These are phyloP conservation scores for Grammothele lineata DNA, from an alignment of 768 basidiomycete species.

Conservation along the genomic window DNA sequence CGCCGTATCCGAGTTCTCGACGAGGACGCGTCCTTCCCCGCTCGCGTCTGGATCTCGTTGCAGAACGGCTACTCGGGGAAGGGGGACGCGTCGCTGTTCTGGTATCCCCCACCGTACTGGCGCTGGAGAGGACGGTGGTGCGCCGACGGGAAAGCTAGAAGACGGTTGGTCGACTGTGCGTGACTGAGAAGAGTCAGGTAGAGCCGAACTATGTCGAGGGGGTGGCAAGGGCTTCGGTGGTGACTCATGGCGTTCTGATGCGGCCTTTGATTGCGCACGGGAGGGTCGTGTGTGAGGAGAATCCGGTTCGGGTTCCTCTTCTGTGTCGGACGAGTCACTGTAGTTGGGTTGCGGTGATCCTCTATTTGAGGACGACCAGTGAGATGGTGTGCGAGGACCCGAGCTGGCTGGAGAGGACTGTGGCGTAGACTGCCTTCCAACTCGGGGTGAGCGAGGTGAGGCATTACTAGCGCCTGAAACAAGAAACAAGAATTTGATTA, in stretches of 20 bases:
- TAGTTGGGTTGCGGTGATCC: too few species aligned
- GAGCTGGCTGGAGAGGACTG: slow-evolving; percentile 3
- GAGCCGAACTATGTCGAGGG: too few species aligned
- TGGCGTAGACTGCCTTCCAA: neutral
- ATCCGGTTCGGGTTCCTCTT: slow-evolving; percentile 2
- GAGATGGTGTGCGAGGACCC: slow-evolving; percentile 3
- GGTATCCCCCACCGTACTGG: neutral
- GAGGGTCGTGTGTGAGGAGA: too few species aligned
- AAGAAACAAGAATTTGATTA: too few species aligned
- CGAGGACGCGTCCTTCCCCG: slow-evolving; percentile 9
- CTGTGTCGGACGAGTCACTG: slow-evolving; percentile 5
- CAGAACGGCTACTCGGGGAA: neutral
- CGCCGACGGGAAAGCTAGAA: neutral
- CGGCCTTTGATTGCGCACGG: too few species aligned
- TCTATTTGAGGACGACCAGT: slow-evolving; percentile 21
- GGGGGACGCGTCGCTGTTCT: slow-evolving; percentile 4
- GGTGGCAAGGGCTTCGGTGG: too few species aligned
- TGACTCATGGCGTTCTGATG: too few species aligned
- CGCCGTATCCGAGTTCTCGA: slow-evolving; percentile 11
- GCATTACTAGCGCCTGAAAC: too few species aligned
- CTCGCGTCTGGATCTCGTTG: slow-evolving; percentile 8
- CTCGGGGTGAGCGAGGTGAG: too few species aligned
- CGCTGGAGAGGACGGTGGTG: neutral
- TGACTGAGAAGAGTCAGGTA: too few species aligned
- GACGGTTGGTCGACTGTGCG: too few species aligned